A percentile compares a stretch with the other conserved stretches of the same genome.
Evolutionary conservation across 1,284 basidiomycete genomes (phyloP).

Genomic region (Ustilago shanxiensis): DNA sequence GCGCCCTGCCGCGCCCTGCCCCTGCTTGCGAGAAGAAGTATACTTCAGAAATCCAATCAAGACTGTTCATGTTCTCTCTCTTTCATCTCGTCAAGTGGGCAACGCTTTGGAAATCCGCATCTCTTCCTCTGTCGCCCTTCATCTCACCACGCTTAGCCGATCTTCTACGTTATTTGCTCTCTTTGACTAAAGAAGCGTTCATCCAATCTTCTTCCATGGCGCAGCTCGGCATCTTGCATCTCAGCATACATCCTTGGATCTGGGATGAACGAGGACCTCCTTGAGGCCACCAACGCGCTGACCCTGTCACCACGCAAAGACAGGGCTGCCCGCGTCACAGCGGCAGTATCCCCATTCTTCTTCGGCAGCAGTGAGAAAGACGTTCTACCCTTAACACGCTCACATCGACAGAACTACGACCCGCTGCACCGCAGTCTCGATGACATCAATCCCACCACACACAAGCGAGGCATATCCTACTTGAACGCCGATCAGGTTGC

Average conservation of each 20-base stretch:
- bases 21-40: background rate
- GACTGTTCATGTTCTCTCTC: background rate
- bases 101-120: background rate
- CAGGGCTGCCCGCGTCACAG: background rate
- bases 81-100: constrained; percentile 4
- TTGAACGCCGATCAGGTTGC: background rate
- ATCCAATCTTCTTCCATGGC: constrained; percentile 6
- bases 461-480: background rate
- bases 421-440: background rate
- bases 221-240: background rate
- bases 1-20: background rate
- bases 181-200: background rate
- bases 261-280: constrained; percentile 36
- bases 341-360: background rate
- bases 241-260: background rate
- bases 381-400: background rate
- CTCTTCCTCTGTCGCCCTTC: no score
- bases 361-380: background rate
- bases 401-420: constrained; percentile 3
- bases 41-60: no score
- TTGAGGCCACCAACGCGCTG: constrained; percentile 25
- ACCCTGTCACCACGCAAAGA: constrained; percentile 30
- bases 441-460: background rate
- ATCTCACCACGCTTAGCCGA: background rate
- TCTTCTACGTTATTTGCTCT: background rate